Evolutionary conservation across 2,329 filamentous ascomycete genomes (phyloP).

Genomic region (Botryotinia globosa): DNA sequence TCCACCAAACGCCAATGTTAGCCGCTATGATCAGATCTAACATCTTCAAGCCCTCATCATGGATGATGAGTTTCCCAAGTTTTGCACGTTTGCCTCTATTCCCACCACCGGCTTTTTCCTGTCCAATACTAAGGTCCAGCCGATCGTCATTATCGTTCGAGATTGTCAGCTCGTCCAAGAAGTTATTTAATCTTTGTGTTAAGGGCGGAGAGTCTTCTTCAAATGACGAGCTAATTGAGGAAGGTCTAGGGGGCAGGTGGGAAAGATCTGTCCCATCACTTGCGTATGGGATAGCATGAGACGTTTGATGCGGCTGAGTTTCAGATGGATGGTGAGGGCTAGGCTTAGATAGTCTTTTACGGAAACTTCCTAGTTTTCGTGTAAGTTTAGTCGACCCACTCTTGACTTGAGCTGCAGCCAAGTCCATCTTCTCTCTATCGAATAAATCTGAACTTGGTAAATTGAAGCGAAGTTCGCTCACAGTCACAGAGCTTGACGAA

Average conservation of each 20-base stretch:
- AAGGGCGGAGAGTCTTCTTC: conserved; percentile 17
- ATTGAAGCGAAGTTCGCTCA: conserved; percentile 90
- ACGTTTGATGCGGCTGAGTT: conserved; percentile 28
- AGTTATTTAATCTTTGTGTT: not conserved
- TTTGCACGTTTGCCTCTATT: conserved; percentile 84
- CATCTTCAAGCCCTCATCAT: conserved; percentile 92
- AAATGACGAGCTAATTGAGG: conserved; percentile 24
- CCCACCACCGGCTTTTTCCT: conserved; percentile 82
- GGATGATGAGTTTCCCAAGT: conserved; percentile 86
- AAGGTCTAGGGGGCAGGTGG: conserved; percentile 29
- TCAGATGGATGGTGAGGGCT: conserved; percentile 32
- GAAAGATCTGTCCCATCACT: conserved; percentile 30
- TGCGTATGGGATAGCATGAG: conserved; percentile 30
- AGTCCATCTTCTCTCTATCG: conserved; percentile 21
- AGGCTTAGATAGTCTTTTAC: conserved; percentile 17
- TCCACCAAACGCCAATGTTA: conserved; percentile 93
- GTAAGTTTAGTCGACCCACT: conserved; percentile 13
- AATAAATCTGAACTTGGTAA: conserved; percentile 61
- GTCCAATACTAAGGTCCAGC: conserved; percentile 72
- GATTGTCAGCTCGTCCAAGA: conserved; percentile 14
- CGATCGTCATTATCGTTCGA: conserved; percentile 41
- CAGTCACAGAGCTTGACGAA: conserved; percentile 34
- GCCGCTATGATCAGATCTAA: conserved; percentile 86
- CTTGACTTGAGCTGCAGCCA: conserved; percentile 14
- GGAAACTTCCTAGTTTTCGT: conserved; percentile 25